A percentile compares a stretch with the other conserved stretches of the same genome.
Evolutionary conservation across 768 basidiomycete species (phyloP).

Genomic region (Pisolithus albus): DNA sequence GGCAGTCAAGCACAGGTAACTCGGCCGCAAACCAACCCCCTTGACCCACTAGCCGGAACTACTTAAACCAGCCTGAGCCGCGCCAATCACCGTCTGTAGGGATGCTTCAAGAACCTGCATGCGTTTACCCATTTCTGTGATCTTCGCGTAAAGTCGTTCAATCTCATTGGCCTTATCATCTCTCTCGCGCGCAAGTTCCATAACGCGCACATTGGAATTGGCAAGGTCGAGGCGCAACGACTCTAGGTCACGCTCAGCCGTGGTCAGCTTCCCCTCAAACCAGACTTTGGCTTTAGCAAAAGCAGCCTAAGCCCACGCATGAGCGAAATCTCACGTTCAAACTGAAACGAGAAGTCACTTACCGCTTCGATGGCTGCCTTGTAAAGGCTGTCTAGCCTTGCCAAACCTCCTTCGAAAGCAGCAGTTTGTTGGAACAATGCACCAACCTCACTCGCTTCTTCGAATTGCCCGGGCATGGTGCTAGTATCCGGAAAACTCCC

Average conservation of each 20-base stretch:
- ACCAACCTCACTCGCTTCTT: not conserved
- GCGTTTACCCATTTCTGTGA: too few species aligned
- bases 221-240: not conserved
- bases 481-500: constrained; percentile 10
- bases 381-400: not conserved
- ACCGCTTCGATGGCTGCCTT: not conserved
- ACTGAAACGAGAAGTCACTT: not conserved
- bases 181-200: not conserved
- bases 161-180: not conserved
- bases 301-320: not conserved
- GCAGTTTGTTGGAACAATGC: not conserved
- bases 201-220: not conserved
- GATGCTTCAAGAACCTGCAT: too few species aligned
- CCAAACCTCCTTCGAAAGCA: not conserved
- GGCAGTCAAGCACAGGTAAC: too few species aligned
- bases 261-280: not conserved
- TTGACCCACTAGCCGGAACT: too few species aligned
- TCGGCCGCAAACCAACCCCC: too few species aligned
- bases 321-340: not conserved
- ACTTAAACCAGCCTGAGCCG: too few species aligned
- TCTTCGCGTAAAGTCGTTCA: not conserved
- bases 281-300: not conserved
- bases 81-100: too few species aligned
- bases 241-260: constrained; percentile 1
- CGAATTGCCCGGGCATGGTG: not conserved